phyloP scores from a whole-genome alignment of 2,329 filamentous ascomycete species.

The Purpureocillium takamizusanense region DNA sequence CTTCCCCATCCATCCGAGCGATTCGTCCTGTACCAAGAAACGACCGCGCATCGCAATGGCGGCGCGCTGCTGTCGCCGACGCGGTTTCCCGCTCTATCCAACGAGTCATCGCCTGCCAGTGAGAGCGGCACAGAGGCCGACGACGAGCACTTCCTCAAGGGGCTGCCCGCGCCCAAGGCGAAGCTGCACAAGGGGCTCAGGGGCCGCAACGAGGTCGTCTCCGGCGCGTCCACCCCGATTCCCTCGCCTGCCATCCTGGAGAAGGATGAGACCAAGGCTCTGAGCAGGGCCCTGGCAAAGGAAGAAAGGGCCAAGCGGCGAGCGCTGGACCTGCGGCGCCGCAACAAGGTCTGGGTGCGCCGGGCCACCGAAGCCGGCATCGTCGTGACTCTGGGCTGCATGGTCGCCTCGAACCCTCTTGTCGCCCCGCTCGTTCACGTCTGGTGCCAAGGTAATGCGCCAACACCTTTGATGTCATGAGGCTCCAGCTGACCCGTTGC shows the following conservation, averaged over 20 bases:
- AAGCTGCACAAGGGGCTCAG: constrained; percentile 71
- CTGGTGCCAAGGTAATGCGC: constrained; percentile 40
- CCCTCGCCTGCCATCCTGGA: constrained; percentile 38
- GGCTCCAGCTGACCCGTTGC: constrained; percentile 1
- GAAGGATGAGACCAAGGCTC: constrained; percentile 23
- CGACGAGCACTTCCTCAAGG: constrained; percentile 82
- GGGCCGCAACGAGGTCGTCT: constrained; percentile 45
- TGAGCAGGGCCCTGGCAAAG: constrained; percentile 11
- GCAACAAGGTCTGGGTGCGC: constrained; percentile 41
- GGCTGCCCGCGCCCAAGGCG: constrained; percentile 69
- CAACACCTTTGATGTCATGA: neutral
- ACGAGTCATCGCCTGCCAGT: constrained; percentile 55
- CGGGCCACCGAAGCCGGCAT: constrained; percentile 44
- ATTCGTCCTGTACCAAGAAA: constrained; percentile 15
- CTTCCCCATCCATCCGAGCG: constrained; percentile 41
- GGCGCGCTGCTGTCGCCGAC: constrained; percentile 14
- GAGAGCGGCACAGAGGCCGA: constrained; percentile 94
- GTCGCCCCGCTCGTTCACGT: constrained; percentile 34
- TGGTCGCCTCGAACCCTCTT: constrained; percentile 37
- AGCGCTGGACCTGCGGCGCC: constrained; percentile 22
- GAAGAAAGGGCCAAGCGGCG: constrained; percentile 10
- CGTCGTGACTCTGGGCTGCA: constrained; percentile 36
- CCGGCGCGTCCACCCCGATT: constrained; percentile 46
- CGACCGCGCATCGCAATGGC: constrained; percentile 7
- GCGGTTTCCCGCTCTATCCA: constrained; percentile 25